Percentiles rank a stretch among this genome's conserved stretches.
Conservation (phyloP, 306 rosid species). For the Comarum palustre region DNA sequence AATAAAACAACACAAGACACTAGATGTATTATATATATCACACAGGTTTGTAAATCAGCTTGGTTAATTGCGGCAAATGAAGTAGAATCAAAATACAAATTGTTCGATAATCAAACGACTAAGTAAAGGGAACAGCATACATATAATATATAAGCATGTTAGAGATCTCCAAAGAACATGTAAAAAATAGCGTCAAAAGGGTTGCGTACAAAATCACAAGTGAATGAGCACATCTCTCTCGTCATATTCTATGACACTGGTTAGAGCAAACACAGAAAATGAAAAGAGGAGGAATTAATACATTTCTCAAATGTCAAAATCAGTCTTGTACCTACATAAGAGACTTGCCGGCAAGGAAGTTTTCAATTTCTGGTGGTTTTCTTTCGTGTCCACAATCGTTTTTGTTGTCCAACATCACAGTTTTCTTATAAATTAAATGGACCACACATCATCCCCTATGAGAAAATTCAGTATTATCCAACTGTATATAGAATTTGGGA, state of each 20-base stretch:
- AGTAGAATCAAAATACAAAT: neutral
- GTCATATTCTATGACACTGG: neutral
- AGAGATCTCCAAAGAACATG: constrained; percentile 8
- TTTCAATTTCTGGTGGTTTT: constrained; percentile 27
- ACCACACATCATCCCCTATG: constrained; percentile 25
- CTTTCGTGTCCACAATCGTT: constrained; percentile 17
- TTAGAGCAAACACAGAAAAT: constrained; percentile 2
- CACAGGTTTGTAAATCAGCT: neutral
- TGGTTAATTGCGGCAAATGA: neutral
- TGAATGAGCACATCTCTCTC: constrained; percentile 18
- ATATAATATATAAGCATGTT: neutral
- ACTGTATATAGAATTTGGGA: constrained; percentile 1
- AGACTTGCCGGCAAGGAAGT: constrained; percentile 13
- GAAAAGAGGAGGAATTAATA: neutral
- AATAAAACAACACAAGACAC: constrained; percentile 15
- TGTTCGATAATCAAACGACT: neutral
- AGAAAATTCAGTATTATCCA: constrained; percentile 21
- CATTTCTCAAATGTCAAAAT: constrained; percentile 23
- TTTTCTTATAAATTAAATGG: constrained; percentile 19
- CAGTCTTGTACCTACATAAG: neutral
- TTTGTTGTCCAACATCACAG: neutral
- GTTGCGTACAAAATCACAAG: constrained; percentile 32
- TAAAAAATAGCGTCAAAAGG: constrained; percentile 3
- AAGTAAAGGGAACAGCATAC: neutral
- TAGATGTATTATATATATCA: neutral